These are phyloP conservation scores for Chrysopogon serrulatus DNA, from an alignment of 176 grass and related monocot species.

Conservation along the genomic window DNA sequence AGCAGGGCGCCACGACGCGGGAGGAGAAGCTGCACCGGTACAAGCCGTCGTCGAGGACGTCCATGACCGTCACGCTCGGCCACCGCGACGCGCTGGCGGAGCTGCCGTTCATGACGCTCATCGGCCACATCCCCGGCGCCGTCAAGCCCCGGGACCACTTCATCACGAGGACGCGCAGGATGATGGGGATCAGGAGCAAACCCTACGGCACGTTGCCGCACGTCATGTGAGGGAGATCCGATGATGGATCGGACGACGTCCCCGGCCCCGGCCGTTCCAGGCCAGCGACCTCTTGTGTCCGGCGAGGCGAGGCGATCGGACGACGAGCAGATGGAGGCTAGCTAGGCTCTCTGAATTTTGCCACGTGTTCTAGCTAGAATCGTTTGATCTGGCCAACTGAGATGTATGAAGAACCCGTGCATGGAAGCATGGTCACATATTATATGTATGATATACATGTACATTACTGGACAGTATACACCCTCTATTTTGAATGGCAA, in stretches of 20 bases:
- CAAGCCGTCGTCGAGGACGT: slow-evolving; percentile 23
- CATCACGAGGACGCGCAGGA: slow-evolving; percentile 47
- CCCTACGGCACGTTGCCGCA: not conserved
- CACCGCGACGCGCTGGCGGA: slow-evolving; percentile 54
- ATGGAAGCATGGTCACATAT: no score
- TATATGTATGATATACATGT: no score
- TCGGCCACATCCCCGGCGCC: slow-evolving; percentile 44
- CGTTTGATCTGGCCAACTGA: not conserved
- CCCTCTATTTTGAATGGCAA: no score
- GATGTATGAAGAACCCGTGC: no score
- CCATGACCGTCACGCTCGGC: slow-evolving; percentile 46
- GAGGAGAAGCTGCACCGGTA: slow-evolving; percentile 70
- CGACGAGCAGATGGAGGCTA: not conserved
- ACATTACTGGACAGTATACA: no score
- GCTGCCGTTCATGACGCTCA: slow-evolving; percentile 62
- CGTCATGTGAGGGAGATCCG: not conserved
- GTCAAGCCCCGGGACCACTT: slow-evolving; percentile 53
- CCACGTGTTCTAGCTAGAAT: not conserved
- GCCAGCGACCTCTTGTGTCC: not conserved
- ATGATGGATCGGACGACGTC: not conserved
- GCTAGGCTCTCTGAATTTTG: not conserved
- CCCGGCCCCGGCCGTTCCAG: not conserved
- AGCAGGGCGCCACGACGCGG: slow-evolving; percentile 1
- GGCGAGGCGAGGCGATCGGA: not conserved
- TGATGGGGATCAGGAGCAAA: slow-evolving; percentile 44